phyloP scores from a whole-genome alignment of 2,329 filamentous ascomycete genomes.

The Neurospora sp. region DNA sequence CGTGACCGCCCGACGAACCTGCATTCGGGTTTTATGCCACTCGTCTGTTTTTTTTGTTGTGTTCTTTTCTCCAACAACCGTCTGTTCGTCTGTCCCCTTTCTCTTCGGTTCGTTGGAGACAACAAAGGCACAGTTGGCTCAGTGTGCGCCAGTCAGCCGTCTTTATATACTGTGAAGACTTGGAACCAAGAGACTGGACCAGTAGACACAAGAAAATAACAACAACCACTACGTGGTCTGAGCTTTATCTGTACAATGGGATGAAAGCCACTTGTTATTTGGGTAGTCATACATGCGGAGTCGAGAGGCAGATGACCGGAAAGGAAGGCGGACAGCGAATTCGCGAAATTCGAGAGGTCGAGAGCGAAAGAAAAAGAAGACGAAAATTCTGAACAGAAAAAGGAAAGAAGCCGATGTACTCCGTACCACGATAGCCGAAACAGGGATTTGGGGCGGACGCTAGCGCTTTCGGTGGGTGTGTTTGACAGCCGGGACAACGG shows the following conservation, averaged over 20 bases:
- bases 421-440: not conserved
- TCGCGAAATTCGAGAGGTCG: not conserved
- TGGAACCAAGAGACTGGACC: not conserved
- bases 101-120: not conserved
- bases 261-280: not conserved
- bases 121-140: slow-evolving; percentile 7
- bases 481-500: slow-evolving; percentile 7
- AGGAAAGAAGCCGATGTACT: slow-evolving; percentile 13
- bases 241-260: not conserved
- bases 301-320: not conserved
- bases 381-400: slow-evolving; percentile 9
- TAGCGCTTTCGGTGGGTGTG: slow-evolving; percentile 4
- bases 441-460: slow-evolving; percentile 12
- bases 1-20: slow-evolving; percentile 19
- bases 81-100: not conserved
- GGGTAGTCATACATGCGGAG: not conserved
- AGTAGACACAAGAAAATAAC: not conserved
- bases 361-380: not conserved
- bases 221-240: not conserved
- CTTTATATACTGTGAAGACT: not conserved
- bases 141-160: not conserved
- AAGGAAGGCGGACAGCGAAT: not conserved
- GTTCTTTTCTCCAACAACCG: not conserved
- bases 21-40: slow-evolving; percentile 11
- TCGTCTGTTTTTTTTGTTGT: not conserved